These are phyloP conservation scores for Penicillium roqueforti DNA, from an alignment of 495 filamentous ascomycete genomes.

Conservation along the genomic window DNA sequence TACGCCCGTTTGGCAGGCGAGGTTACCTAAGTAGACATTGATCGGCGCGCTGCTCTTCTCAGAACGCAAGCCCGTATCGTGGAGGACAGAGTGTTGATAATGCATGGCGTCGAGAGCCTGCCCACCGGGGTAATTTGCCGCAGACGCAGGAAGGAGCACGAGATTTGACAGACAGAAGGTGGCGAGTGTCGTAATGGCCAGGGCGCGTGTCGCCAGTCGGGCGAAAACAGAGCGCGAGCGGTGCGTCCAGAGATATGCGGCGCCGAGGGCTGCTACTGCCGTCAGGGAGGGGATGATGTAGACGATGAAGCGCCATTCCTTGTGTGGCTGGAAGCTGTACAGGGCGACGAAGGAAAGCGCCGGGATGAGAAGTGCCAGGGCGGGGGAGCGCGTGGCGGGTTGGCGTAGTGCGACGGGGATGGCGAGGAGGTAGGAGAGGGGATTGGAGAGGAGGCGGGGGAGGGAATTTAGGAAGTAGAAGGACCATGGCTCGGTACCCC, in stretches of 20 bases:
- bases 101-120: constrained; percentile 60
- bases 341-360: constrained; percentile 66
- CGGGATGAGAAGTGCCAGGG: constrained; percentile 58
- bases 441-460: constrained; percentile 80
- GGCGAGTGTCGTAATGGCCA: constrained; percentile 57
- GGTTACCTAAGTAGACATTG: constrained; percentile 73
- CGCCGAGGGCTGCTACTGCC: constrained; percentile 67
- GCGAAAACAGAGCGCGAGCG: constrained; percentile 51
- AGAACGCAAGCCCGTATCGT: neutral
- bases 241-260: constrained; percentile 68
- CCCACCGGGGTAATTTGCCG: constrained; percentile 87
- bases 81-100: constrained; percentile 11
- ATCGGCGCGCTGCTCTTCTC: constrained; percentile 18
- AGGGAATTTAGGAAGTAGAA: constrained; percentile 83
- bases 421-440: constrained; percentile 55
- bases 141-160: constrained; percentile 64
- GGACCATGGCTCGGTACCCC: constrained; percentile 81
- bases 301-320: constrained; percentile 94
- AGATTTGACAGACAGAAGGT: constrained; percentile 56
- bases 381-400: constrained; percentile 43
- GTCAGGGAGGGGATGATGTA: constrained; percentile 82
- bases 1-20: constrained; percentile 90
- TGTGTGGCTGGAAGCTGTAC: constrained; percentile 87
- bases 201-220: constrained; percentile 41
- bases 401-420: constrained; percentile 62